Evolutionary conservation across 345 rosid species (phyloP).

Genomic region (Lumnitzera racemosa): DNA sequence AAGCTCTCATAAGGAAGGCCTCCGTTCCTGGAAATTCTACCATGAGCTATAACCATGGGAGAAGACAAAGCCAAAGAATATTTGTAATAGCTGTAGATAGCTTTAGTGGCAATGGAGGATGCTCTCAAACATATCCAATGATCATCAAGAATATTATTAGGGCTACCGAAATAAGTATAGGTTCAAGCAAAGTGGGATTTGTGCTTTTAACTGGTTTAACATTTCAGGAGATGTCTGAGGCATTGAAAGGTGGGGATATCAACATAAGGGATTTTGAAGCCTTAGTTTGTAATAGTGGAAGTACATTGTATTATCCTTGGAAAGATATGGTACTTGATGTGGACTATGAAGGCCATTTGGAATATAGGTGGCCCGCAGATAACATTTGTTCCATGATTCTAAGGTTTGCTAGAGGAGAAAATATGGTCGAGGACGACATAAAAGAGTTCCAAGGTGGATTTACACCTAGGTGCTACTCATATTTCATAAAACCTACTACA

Average conservation of each 20-base stretch:
- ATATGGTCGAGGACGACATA: constrained; percentile 42
- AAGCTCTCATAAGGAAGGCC: constrained; percentile 46
- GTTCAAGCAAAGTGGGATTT: constrained; percentile 51
- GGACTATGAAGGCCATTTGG: constrained; percentile 68
- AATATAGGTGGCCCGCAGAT: constrained; percentile 91
- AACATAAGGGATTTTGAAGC: constrained; percentile 80
- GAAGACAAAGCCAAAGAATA: constrained; percentile 75
- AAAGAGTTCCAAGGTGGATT: constrained; percentile 33
- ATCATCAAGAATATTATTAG: constrained; percentile 56
- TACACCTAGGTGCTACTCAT: constrained; percentile 58
- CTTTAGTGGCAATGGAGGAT: constrained; percentile 37
- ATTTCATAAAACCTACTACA: constrained; percentile 56
- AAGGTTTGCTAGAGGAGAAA: constrained; percentile 49
- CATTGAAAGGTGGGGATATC: constrained; percentile 38
- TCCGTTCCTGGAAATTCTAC: constrained; percentile 32
- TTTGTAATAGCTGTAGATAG: constrained; percentile 71
- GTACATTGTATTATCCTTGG: constrained; percentile 78
- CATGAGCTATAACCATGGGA: constrained; percentile 48
- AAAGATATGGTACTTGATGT: constrained; percentile 58
- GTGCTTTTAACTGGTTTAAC: constrained; percentile 59
- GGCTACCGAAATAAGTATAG: constrained; percentile 43
- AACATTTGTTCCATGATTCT: constrained; percentile 39
- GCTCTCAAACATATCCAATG: constrained; percentile 32
- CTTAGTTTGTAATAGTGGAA: constrained; percentile 75
- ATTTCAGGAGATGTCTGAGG: constrained; percentile 46